Conservation (phyloP, 179 eudicot species). For the Gypsophila paniculata region DNA sequence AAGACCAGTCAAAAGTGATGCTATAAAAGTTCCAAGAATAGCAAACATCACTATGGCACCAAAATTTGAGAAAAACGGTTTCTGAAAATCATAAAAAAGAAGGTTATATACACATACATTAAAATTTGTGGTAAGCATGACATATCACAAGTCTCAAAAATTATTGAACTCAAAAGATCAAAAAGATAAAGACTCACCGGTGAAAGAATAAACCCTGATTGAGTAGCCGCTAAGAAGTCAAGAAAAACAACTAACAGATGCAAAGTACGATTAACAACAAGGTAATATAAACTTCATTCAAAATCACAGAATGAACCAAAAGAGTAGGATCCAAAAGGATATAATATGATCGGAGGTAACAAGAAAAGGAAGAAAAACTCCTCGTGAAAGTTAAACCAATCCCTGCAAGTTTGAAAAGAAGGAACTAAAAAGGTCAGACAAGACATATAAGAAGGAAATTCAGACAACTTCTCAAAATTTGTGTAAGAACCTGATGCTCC, state of each 20-base stretch:
- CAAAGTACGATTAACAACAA: slow-evolving; percentile 6
- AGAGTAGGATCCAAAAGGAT: slow-evolving; percentile 46
- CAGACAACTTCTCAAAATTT: background rate
- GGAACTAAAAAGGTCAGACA: background rate
- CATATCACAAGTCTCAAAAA: background rate
- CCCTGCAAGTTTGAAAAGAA: slow-evolving; percentile 42
- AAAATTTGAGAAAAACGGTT: slow-evolving; percentile 97
- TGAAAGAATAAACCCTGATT: slow-evolving; percentile 90
- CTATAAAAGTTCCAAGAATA: slow-evolving; percentile 78
- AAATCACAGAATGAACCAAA: background rate
- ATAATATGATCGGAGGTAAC: slow-evolving; percentile 97
- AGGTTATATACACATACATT: background rate
- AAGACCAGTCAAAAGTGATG: slow-evolving; percentile 84
- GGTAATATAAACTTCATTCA: slow-evolving; percentile 5
- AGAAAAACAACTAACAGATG: slow-evolving; percentile 36
- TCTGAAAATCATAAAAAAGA: slow-evolving; percentile 48
- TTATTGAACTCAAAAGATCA: background rate
- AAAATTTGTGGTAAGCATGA: no score
- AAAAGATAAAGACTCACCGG: slow-evolving; percentile 60
- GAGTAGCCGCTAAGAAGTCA: slow-evolving; percentile 62
- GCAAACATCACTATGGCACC: slow-evolving; percentile 95
- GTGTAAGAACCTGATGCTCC: slow-evolving; percentile 67
- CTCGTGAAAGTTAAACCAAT: slow-evolving; percentile 98
- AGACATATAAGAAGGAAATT: background rate
- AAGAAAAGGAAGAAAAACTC: slow-evolving; percentile 97